These are phyloP conservation scores for Blastomyces silverae DNA, from an alignment of 2,329 filamentous ascomycete genomes.

Conservation along the genomic window DNA sequence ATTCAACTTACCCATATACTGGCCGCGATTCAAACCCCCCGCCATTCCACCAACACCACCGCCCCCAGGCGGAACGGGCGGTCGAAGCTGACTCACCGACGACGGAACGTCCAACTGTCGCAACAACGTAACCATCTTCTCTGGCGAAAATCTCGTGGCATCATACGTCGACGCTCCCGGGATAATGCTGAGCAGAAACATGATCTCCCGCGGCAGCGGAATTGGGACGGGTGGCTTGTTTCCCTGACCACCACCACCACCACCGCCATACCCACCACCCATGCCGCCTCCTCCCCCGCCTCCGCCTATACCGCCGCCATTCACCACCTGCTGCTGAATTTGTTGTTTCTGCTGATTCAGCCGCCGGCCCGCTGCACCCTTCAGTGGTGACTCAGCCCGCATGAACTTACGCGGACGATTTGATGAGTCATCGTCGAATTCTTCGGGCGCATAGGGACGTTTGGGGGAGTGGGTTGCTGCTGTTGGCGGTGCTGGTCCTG, in stretches of 20 bases:
- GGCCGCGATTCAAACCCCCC: slow-evolving; percentile 28
- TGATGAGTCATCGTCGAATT: slow-evolving; percentile 58
- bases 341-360: slow-evolving; percentile 63
- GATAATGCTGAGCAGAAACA: slow-evolving; percentile 62
- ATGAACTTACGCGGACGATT: slow-evolving; percentile 77
- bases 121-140: slow-evolving; percentile 66
- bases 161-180: slow-evolving; percentile 67
- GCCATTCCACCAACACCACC: slow-evolving; percentile 21
- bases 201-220: slow-evolving; percentile 63
- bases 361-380: slow-evolving; percentile 78
- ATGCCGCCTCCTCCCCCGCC: background rate
- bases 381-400: slow-evolving; percentile 85
- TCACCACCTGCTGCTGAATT: slow-evolving; percentile 30
- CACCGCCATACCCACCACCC: slow-evolving; percentile 12
- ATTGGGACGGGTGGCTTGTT: slow-evolving; percentile 53
- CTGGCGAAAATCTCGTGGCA: slow-evolving; percentile 60
- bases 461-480: slow-evolving; percentile 43
- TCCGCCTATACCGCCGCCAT: slow-evolving; percentile 24
- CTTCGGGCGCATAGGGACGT: slow-evolving; percentile 58
- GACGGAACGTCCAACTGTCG: slow-evolving; percentile 61
- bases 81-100: slow-evolving; percentile 35
- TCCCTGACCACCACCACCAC: slow-evolving; percentile 28
- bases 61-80: slow-evolving; percentile 23
- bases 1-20: slow-evolving; percentile 32
- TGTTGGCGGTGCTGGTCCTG: slow-evolving; percentile 7